Evolutionary conservation across 306 rosid genomes (phyloP), one percentile per base, ranked within the genome.

Genomic region (Dalbergia oliveri): DNA sequence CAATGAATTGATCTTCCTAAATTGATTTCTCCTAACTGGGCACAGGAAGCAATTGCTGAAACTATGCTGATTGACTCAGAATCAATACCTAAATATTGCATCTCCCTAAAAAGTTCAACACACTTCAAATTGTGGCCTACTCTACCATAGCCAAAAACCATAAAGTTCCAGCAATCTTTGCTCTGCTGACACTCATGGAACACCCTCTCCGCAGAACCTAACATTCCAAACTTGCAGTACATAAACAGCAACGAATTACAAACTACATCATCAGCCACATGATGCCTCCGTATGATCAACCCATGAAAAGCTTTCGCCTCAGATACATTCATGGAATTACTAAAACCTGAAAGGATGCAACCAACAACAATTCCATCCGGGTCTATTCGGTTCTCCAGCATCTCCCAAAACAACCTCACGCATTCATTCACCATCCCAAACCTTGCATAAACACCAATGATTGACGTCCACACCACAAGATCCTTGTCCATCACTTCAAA

Each of bases 241-340:
- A 93, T 88, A 70, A 44, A 83, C 75, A 93, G 39, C 57, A 93
- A 76, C 16, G 93, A 80, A 85, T 89, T 80, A 13, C 44, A 77
- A 71, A 89, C 85, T 51, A 70, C 75, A 76, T 73, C 84, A 80
- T 74, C 78, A 21, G 57, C 31, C 23, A 45, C 79, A 82, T 81
- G 78, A 69, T 78, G 45, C 37, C 69, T 91, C 86, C 91, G 80
- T 19, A 69, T 45, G 67, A 90, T 70, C 71, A 84, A 64, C 70
- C 93, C 97, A 80, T 91, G 92, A 73, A 94, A 94, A 43, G 90
- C 86, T 75, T 89, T 94, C 79, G 91, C 95, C 68, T 70, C 87
- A n/a, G 6, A 53, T 57, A 82, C 66, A 76, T 33, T 79, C 69
- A 43, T 31, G 50, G 82, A 86, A 85, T 86, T 86, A 43, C 92